Base-by-base conservation (phyloP, 2,329 filamentous ascomycete genomes). In the Fusarium pseudograminearum region DNA sequence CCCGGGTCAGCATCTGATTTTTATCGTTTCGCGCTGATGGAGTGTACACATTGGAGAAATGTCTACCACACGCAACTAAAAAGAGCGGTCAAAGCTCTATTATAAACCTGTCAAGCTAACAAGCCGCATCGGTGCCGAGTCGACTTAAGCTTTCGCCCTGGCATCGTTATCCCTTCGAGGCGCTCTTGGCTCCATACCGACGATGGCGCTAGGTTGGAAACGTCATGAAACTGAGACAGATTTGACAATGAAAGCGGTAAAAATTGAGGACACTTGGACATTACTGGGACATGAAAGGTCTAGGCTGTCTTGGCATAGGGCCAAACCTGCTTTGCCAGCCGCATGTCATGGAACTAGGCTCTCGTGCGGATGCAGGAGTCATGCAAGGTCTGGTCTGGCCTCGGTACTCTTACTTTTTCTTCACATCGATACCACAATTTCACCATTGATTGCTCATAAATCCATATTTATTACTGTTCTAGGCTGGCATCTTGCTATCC, bases 181-280 rank as follows among this genome's bases (percentile, higher is more conserved):
- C 5, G 20, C 38, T 16, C 42, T 53, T 66, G 42, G 61, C 47
- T 38, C 31, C 61, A 65, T 65, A 30, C 62, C 62, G 34, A 26
- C n/a, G 1, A 11, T n/a, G 16, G 36, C 61, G 47, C 62, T 65
- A 65, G 22, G 5, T 48, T 44, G 9, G 20, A 54, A 65, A 5
- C 61, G 36, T 60, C 58, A 7, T 2, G 15, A 2, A n/a, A 12
- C 8, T 20, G 34, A 16, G 15, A 55, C 33, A 41, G 15, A 18
- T 65, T 34, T 14, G 12, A 34, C 34, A 20, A 34, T 20, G 20
- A 18, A 15, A 28, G n/a, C 22, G 28, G 36, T 26, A 14, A 28
- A 22, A 16, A 9, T 26, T 5, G 16, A 10, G 12, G 31, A 33
- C 6, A 4, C 20, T 26, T 18, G 7, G 26, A 55, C 41, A 41